Base-by-base conservation (phyloP, 2,329 filamentous ascomycete genomes). In the Shiraia bambusicola region DNA sequence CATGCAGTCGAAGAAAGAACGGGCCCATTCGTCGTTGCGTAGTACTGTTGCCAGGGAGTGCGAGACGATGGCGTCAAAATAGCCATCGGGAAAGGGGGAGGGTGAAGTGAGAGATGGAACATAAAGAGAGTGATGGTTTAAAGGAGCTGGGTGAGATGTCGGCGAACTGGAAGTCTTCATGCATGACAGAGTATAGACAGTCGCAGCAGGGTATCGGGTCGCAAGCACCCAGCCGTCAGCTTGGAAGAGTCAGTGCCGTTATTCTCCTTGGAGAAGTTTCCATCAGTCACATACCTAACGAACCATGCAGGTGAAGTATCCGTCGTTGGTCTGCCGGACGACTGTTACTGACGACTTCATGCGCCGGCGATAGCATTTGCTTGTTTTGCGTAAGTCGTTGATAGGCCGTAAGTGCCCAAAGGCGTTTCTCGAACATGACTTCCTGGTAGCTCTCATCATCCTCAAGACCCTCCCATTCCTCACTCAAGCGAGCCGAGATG, bases 141-240 rank as follows among this genome's bases (percentile, higher is more conserved):
- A 33, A 3, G 58, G 58, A n/a, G 56, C 54, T 17, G 58, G 54
- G 17, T 59, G 52, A 8, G 54, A 47, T 22, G 56, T 52, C n/a
- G 45, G 53, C n/a, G 41, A 43, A 28, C 15, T 49, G 24, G 38
- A 41, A 10, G 35, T 50, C 17, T 58, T 56, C n/a, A 37, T 50
- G 11, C 52, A 55, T 16, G 56, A 61, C 6, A 56, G 40, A 1
- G 58, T 59, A 36, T 61, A 61, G 5, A 61, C 48, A 29, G 56
- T 59, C 6, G 45, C 47, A 7, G 50, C 40, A 24, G 56, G 54
- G 31, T 61, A 61, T n/a, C 51, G 50, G 15, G 50, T 54, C 36
- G 58, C 58, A 19, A 61, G 45, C 22, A 57, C 49, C 58, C 58
- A 61, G 26, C 58, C 58, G 30, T 61, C 58, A 24, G 58, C 58